These are phyloP conservation scores for Adansonia gregorii DNA, from an alignment of 441 rosid genomes.

Conservation along the genomic window DNA sequence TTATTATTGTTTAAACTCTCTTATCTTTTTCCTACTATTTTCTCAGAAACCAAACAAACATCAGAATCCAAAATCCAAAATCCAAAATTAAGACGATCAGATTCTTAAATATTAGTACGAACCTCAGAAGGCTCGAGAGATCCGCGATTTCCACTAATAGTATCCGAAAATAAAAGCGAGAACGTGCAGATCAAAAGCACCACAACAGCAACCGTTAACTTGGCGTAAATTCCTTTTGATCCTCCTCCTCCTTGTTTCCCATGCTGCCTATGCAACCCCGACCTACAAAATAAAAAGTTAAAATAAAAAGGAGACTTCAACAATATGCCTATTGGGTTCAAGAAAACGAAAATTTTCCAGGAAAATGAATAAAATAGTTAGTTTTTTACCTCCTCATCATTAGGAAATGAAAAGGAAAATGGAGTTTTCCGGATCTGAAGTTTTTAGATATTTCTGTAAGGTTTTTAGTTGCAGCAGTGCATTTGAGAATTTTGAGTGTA, in stretches of 20 bases:
- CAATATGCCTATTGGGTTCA: constrained; percentile 1
- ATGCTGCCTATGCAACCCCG: constrained; percentile 70
- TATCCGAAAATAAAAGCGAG: constrained; percentile 58
- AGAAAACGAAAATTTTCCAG: constrained; percentile 12
- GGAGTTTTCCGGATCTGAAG: constrained; percentile 12
- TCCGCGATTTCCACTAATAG: constrained; percentile 48
- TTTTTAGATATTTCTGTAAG: not conserved
- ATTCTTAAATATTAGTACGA: constrained; percentile 4
- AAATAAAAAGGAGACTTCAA: not conserved
- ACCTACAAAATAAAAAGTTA: constrained; percentile 37
- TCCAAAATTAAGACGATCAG: constrained; percentile 8
- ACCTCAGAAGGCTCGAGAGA: constrained; percentile 62
- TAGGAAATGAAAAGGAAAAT: not conserved
- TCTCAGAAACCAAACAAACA: constrained; percentile 30
- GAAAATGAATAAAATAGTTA: not conserved
- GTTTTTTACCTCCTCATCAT: constrained; percentile 20
- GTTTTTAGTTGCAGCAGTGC: not conserved
- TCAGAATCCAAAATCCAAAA: not conserved
- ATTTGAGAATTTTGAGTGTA: not conserved
- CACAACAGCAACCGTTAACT: constrained; percentile 61
- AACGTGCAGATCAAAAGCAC: constrained; percentile 80
- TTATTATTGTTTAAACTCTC: constrained; percentile 6
- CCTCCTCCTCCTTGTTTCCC: constrained; percentile 57
- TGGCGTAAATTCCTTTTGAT: constrained; percentile 57
- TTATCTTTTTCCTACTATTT: not conserved